Evolutionary conservation across 116 monocot genomes (phyloP).

Genomic region (Posidonia oceanica): DNA sequence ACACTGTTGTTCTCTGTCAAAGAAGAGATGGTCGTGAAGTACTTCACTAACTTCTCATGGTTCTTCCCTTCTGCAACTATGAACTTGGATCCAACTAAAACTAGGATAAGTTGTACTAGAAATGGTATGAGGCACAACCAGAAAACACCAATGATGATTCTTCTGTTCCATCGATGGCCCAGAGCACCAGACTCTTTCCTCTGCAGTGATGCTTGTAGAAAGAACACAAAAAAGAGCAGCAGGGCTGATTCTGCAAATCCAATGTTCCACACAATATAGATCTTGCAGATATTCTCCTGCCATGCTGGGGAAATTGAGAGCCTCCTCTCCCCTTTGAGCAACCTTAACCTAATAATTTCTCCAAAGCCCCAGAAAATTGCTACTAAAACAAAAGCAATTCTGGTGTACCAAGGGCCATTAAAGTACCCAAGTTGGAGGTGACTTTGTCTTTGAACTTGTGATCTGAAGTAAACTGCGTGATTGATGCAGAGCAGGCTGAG

Average conservation of each 20-base stretch:
- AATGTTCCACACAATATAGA: conserved; percentile 67
- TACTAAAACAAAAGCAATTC: conserved; percentile 52
- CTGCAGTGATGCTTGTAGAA: conserved; percentile 70
- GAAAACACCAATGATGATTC: conserved; percentile 24
- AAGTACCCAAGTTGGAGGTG: conserved; percentile 62
- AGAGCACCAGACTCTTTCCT: conserved; percentile 42
- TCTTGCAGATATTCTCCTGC: conserved; percentile 59
- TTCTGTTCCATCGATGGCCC: conserved; percentile 51
- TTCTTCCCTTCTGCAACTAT: background rate
- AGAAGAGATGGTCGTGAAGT: conserved; percentile 26
- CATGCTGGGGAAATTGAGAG: conserved; percentile 25
- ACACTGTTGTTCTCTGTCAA: conserved; percentile 3
- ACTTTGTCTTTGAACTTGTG: conserved; percentile 28
- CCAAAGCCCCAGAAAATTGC: conserved; percentile 65
- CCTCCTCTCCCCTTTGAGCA: conserved; percentile 27
- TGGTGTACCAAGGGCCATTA: conserved; percentile 73
- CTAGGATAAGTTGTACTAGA: conserved; percentile 33
- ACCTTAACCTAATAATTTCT: conserved; percentile 46
- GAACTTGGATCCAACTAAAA: conserved; percentile 44
- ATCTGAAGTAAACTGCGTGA: conserved; percentile 45
- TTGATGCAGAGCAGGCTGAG: conserved; percentile 55
- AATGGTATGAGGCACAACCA: conserved; percentile 47
- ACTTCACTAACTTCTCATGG: too few relatives aligned
- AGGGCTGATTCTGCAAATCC: conserved; percentile 85
- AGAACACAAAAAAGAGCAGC: conserved; percentile 51